A percentile compares a stretch with the other conserved stretches of the same genome.
Evolutionary conservation across 352 stramenopile genomes (phyloP).

Genomic region (Globisporangium apiculatum): DNA sequence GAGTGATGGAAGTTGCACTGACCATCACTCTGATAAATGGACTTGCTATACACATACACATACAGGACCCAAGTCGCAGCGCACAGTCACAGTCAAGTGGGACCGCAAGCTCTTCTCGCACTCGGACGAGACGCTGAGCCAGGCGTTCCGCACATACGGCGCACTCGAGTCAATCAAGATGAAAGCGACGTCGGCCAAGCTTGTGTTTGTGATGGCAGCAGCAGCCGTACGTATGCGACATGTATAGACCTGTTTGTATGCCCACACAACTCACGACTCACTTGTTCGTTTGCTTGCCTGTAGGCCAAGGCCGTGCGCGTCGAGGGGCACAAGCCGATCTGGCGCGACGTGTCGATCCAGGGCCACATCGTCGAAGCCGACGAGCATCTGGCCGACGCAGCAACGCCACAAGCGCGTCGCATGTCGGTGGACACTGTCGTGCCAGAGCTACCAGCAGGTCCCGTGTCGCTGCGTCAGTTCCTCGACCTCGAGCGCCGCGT

Average conservation of each 20-base stretch:
- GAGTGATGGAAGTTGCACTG: neutral
- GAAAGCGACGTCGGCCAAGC: slow-evolving; percentile 59
- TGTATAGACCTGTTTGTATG: neutral
- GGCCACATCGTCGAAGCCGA: slow-evolving; percentile 67
- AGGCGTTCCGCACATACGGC: slow-evolving; percentile 46
- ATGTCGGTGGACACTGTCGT: slow-evolving; percentile 7
- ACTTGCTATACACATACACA: neutral
- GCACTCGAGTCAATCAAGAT: slow-evolving; percentile 64
- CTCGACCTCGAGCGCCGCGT: slow-evolving; percentile 49
- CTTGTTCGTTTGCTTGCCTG: neutral
- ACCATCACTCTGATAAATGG: neutral
- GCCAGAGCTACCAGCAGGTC: slow-evolving; percentile 26
- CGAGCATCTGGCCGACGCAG: slow-evolving; percentile 17
- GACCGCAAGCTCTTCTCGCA: slow-evolving; percentile 58
- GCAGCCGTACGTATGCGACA: slow-evolving; percentile 26
- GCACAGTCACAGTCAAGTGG: slow-evolving; percentile 78
- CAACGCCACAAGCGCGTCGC: slow-evolving; percentile 5
- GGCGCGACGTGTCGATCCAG: slow-evolving; percentile 65
- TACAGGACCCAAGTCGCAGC: slow-evolving; percentile 42
- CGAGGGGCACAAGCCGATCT: slow-evolving; percentile 63
- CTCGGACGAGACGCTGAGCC: slow-evolving; percentile 68
- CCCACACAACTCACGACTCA: neutral
- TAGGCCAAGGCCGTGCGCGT: slow-evolving; percentile 52
- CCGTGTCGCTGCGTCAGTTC: slow-evolving; percentile 46
- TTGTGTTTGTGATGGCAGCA: slow-evolving; percentile 40